Base-by-base conservation (phyloP, 2,329 filamentous ascomycete species). In the Bisporella sp. region DNA sequence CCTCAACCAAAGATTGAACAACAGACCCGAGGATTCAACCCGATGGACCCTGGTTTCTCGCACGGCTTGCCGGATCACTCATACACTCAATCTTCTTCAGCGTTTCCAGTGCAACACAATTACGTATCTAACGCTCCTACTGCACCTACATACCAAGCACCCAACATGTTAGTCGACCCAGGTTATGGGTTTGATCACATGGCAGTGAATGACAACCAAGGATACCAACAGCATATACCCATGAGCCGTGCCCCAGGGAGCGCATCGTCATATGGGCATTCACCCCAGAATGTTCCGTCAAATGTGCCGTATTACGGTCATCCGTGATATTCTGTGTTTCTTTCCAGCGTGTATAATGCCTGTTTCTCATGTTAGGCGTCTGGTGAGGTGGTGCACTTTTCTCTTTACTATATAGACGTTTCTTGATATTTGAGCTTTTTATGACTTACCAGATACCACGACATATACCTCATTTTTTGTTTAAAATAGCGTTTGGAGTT, bases 161-260 rank as follows among this genome's bases (percentile, higher is more conserved):
- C 55, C 4, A 59, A 57, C 41, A 54, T 62, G 49, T 42, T 62
- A n/a, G 56, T 56, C 42, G 53, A 58, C 37, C 41, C 52, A 32
- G 53, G 45, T 39, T 60, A 50, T 49, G 54, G 39, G 2, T 64
- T 57, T 28, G 58, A 62, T 46, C 12, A 47, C 6, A 54, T 63
- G 52, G 29, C 54, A 13, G 54, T 56, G 7, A 56, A 54, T 31
- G 45, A 46, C 4, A 49, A 46, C 30, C 55, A 56, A 40, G 50
- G 43, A n/a, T 62, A 50, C 13, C 57, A 58, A 37, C 35, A 37
- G 32, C 59, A 59, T 31, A 50, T 58, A 7, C 59, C 60, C 6
- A 63, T 63, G 56, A 61, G 49, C 42, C 56, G 58, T 30, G 54
- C 54, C 30, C 61, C 54, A 7, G 59, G 57, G 31, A 63, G 58